A percentile compares a stretch with the other conserved stretches of the same genome.
Evolutionary conservation across 805 yeast genomes (phyloP).

Genomic region (Barnettozyma wickerhamii): DNA sequence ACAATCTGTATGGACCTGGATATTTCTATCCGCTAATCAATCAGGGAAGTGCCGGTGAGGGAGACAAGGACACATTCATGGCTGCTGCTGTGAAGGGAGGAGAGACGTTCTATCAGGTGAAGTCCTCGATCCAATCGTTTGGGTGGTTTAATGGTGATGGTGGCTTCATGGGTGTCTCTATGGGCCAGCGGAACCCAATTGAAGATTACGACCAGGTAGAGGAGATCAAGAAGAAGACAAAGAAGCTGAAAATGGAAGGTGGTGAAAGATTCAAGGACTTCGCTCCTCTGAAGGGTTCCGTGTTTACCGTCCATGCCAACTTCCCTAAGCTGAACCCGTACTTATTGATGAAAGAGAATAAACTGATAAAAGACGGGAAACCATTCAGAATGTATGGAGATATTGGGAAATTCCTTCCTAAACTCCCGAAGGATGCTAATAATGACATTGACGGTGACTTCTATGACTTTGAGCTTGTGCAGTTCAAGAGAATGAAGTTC

Average conservation of each 20-base stretch:
- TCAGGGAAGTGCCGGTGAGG: slow-evolving; percentile 72
- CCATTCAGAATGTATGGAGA: slow-evolving; percentile 24
- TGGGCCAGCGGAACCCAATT: slow-evolving; percentile 72
- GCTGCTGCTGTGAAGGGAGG: slow-evolving; percentile 36
- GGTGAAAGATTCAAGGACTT: slow-evolving; percentile 11
- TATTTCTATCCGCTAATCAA: slow-evolving; percentile 63
- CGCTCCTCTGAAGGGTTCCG: slow-evolving; percentile 13
- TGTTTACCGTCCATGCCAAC: slow-evolving; percentile 35
- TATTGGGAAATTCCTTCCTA: slow-evolving; percentile 26
- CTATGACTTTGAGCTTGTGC: slow-evolving; percentile 48
- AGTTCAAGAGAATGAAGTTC: slow-evolving; percentile 52
- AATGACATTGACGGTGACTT: slow-evolving; percentile 13
- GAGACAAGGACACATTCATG: slow-evolving; percentile 70
- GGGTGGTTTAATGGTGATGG: slow-evolving; percentile 18
- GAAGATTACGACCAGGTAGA: slow-evolving; percentile 40
- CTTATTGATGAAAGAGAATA: slow-evolving; percentile 20
- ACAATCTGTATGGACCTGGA: slow-evolving; percentile 60
- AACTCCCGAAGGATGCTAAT: slow-evolving; percentile 4
- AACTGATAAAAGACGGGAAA: slow-evolving; percentile 16
- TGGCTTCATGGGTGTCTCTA: slow-evolving; percentile 64
- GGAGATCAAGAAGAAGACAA: background rate
- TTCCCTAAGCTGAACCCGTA: slow-evolving; percentile 34
- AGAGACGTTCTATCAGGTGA: slow-evolving; percentile 3
- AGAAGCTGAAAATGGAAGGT: background rate
- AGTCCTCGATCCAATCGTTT: slow-evolving; percentile 1